Evolutionary conservation across 208 protist species (phyloP).

Genomic region (Porcisia deanei): DNA sequence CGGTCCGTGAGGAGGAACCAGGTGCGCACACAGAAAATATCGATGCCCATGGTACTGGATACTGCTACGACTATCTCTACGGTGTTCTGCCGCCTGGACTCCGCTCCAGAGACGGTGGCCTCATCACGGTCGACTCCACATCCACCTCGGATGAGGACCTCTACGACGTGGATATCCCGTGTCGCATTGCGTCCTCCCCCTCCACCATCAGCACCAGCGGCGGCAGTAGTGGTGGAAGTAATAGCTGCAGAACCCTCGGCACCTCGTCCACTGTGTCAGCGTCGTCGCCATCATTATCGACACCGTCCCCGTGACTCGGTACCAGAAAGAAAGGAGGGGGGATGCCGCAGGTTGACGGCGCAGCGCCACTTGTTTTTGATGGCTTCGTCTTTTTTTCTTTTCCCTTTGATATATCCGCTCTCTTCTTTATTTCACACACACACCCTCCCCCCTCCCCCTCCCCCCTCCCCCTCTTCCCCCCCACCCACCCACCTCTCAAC

Average conservation of each 20-base stretch:
- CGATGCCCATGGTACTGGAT: neutral
- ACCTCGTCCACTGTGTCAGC: neutral
- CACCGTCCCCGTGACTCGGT: neutral
- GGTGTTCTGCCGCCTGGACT: slow-evolving; percentile 21
- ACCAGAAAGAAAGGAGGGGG: neutral
- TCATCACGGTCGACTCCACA: slow-evolving; percentile 1
- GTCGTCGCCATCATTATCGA: slow-evolving; percentile 2
- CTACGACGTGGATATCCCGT: neutral
- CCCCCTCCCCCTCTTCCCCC: neutral
- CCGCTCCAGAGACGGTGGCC: slow-evolving; percentile 2
- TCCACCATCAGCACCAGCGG: neutral
- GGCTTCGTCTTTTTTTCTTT: neutral
- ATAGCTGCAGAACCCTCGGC: neutral
- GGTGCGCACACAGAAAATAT: neutral
- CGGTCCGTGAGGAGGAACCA: slow-evolving; percentile 2
- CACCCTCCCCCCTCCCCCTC: neutral
- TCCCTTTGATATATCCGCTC: no score
- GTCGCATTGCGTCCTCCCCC: neutral
- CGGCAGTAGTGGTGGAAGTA: neutral
- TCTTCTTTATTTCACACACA: no score
- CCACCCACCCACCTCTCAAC: neutral
- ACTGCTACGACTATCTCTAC: slow-evolving; percentile 18
- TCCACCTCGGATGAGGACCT: neutral
- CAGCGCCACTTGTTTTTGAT: neutral
- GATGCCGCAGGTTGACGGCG: neutral